A percentile compares a stretch with the other conserved stretches of the same genome.
phyloP scores from a whole-genome alignment of 2,329 filamentous ascomycete species.

The Scedosporium apiospermum region DNA sequence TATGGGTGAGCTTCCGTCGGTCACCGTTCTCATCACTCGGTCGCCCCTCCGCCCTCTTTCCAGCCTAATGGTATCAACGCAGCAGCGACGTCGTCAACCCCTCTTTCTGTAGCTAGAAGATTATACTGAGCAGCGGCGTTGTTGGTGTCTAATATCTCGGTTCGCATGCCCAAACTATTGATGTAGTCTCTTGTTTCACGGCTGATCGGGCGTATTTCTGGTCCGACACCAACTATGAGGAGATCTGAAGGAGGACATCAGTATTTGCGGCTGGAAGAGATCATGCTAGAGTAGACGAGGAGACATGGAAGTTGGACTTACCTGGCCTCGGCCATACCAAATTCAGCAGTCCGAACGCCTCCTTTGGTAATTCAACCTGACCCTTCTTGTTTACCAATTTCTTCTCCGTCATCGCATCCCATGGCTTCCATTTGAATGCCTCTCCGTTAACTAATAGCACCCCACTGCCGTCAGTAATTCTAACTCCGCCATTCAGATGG shows the following conservation, averaged over 20 bases:
- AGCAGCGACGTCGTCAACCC: slow-evolving; percentile 74
- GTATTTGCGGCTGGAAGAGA: not conserved
- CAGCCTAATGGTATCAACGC: slow-evolving; percentile 82
- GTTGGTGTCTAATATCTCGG: slow-evolving; percentile 84
- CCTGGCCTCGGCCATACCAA: slow-evolving; percentile 83
- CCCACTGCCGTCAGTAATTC: slow-evolving; percentile 59
- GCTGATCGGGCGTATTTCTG: slow-evolving; percentile 64
- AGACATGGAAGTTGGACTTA: slow-evolving; percentile 30
- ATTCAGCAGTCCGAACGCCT: slow-evolving; percentile 66
- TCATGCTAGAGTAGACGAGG: not conserved
- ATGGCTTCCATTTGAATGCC: slow-evolving; percentile 82
- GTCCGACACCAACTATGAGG: slow-evolving; percentile 79
- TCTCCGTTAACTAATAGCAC: slow-evolving; percentile 77
- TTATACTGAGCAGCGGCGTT: slow-evolving; percentile 96
- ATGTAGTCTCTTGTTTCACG: slow-evolving; percentile 64
- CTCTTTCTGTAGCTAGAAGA: slow-evolving; percentile 84
- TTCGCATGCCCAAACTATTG: slow-evolving; percentile 67
- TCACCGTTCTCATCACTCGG: slow-evolving; percentile 1
- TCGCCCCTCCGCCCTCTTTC: slow-evolving; percentile 48
- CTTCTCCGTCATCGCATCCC: slow-evolving; percentile 42
- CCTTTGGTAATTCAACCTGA: slow-evolving; percentile 66
- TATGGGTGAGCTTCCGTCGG: not conserved
- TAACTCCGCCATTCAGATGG: slow-evolving; percentile 70
- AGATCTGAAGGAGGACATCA: slow-evolving; percentile 50
- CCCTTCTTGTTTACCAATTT: slow-evolving; percentile 64